Percentiles rank a stretch among this genome's conserved stretches.
phyloP scores from a whole-genome alignment of 257 asterid genomes.

The Nicotiana obtusifolia region DNA sequence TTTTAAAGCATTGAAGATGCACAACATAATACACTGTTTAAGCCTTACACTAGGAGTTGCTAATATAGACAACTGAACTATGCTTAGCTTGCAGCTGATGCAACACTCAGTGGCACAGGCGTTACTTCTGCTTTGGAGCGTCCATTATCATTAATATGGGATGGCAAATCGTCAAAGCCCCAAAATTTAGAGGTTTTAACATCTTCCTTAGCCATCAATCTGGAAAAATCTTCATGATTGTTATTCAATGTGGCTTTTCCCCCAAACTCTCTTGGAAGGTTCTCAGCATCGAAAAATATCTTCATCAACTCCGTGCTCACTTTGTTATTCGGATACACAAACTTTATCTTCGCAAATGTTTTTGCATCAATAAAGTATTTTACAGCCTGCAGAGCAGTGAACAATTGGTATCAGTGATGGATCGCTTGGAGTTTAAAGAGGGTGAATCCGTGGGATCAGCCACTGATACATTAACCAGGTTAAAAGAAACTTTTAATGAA shows the following conservation, averaged over 20 bases:
- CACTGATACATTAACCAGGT: no score
- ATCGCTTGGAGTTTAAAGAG: no score
- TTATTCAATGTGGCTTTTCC: slow-evolving; percentile 65
- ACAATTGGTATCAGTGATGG: not conserved
- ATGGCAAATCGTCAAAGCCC: slow-evolving; percentile 32
- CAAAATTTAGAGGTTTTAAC: slow-evolving; percentile 59
- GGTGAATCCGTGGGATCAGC: no score
- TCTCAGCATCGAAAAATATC: slow-evolving; percentile 54
- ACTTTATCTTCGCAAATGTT: slow-evolving; percentile 50
- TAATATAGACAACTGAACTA: not conserved
- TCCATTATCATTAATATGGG: not conserved
- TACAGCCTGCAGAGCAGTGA: slow-evolving; percentile 41
- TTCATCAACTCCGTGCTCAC: slow-evolving; percentile 70
- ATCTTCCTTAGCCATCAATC: slow-evolving; percentile 70
- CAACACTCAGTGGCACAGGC: slow-evolving; percentile 22
- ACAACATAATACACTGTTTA: not conserved
- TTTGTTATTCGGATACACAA: slow-evolving; percentile 60
- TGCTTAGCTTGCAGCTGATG: slow-evolving; percentile 31
- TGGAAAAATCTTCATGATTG: slow-evolving; percentile 75
- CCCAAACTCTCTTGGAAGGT: slow-evolving; percentile 83
- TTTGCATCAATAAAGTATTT: slow-evolving; percentile 64
- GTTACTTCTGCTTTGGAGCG: not conserved
- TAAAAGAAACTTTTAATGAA: not conserved
- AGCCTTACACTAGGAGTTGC: not conserved
- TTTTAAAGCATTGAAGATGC: not conserved